Percentiles rank a stretch among this genome's conserved stretches.
Conservation (phyloP, 108 stramenopile species). For the Skeletonema menzelii region DNA sequence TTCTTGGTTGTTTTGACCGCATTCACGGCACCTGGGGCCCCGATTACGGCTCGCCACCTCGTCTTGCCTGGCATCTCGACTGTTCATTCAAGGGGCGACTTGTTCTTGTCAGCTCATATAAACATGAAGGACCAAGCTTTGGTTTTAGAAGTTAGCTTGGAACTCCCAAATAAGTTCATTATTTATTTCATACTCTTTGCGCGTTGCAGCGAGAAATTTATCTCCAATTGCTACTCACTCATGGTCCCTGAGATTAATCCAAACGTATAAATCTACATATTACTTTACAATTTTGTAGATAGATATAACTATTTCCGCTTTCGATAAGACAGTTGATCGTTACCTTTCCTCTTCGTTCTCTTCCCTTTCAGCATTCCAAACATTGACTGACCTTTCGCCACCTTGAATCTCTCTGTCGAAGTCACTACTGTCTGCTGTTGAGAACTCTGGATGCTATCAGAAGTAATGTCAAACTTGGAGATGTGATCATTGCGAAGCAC, state of each 20-base stretch:
- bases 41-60: no score
- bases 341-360: slow-evolving; percentile 38
- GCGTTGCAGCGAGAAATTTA: no score
- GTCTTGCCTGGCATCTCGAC: no score
- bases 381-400: slow-evolving; percentile 37
- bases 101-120: no score
- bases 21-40: no score
- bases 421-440: slow-evolving; percentile 10
- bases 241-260: neutral
- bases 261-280: neutral
- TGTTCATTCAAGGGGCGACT: no score
- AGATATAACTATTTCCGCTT: neutral
- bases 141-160: no score
- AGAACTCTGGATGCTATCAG: slow-evolving; percentile 8
- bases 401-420: slow-evolving; percentile 29
- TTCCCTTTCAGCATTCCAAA: slow-evolving; percentile 35
- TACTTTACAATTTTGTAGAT: neutral
- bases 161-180: no score
- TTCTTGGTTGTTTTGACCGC: no score
- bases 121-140: no score
- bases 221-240: no score
- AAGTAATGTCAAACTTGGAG: slow-evolving; percentile 24
- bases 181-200: no score
- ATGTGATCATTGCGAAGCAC: neutral
- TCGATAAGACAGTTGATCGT: neutral